Base-by-base conservation (phyloP, 2,329 filamentous ascomycete genomes). In the Juglanconis sp. region DNA sequence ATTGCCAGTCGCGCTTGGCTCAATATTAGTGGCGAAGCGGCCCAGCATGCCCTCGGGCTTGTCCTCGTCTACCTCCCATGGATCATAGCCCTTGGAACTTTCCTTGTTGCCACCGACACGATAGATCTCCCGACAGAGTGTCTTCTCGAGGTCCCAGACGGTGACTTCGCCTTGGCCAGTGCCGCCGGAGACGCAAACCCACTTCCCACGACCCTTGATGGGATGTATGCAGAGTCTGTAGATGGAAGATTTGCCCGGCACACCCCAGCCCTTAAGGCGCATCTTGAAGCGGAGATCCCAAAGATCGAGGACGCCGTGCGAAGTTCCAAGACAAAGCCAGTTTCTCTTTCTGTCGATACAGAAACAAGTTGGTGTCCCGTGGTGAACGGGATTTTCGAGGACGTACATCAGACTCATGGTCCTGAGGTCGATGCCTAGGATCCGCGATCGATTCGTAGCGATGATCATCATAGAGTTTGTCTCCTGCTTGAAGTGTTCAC, bases 241-340 rank as follows among this genome's bases (percentile, higher is more conserved):
- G 64, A 98, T 91, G 17, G 91, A 81, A 1, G 88, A 87, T 62
- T 90, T 90, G 30, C 90, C 91, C 0, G 91, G 87, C 34, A 97
- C 83, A 1, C 92, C 92, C 92, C 93, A 98, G 13, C 88, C 90
- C 72, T 91, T 92, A 31, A 98, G 79, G 30, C 92, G 86, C 67
- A 98, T 84, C 65, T 87, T 89, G 80, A 99, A 99, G n/a, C 95
- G 89, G 46, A 99, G 81, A 73, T 99, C 95, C 95, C 95, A 99
- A 1, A 99, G 82, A 70, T 96, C 90, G 7, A 99, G 79, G 34
- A 98, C 88, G 40, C 96, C 95, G 71, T 98, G 93, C 0, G 92
- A 91, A 0, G 96, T 99, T 40, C 93, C 95, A 0, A 98, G 77
- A 1, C 96, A 83, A 3, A 99, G 79, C 95, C 95, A 99, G 69